Base-by-base conservation (phyloP, 2,329 filamentous ascomycete genomes). In the Fusarium sp. region DNA sequence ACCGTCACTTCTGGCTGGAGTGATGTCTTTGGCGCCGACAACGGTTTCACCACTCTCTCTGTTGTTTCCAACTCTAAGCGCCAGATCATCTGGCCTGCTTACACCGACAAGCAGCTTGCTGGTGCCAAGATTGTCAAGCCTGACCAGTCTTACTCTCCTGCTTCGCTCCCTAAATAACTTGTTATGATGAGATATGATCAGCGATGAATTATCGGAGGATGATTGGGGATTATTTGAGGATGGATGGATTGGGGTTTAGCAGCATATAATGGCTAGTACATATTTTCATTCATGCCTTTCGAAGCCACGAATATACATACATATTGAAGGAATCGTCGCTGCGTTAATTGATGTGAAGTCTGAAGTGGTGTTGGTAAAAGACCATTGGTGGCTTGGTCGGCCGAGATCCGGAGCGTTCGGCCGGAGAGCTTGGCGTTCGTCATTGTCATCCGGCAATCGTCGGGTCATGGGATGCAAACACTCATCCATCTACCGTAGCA, bases 1-100 rank as follows among this genome's bases (percentile, higher is more conserved):
- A 84, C 81, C 67, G 72, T 88, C 74, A 85, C 84, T 53, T 83
- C 83, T 4, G 84, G 84, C 79, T 88, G 86, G 86, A 85, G 82
- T 76, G 85, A 82, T 74, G 82, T 87, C 73, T 88, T 88, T 69
- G 87, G 86, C 52, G 61, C 78, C 15, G 83, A 77, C 66, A 79
- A 84, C 27, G 86, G 85, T 69, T 88, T 88, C 81, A 88, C 86
- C 25, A 86, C 84, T 24, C 78, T 88, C 29, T 80, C 83, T 22
- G 83, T 88, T 56, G 81, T 83, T 48, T 79, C 86, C 77, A 78
- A 80, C 67, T 67, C 70, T 54, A 76, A 80, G 70, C 78, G 77
- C 49, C 78, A 81, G 66, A 88, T 88, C 59, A 75, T 82, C 65
- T 88, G 80, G 78, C 86, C 86, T 30, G 80, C 83, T 43, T 89